These are phyloP conservation scores for Coemansia sp. DNA, from an alignment of 192 early-diverging fungal genomes.

Conservation along the genomic window DNA sequence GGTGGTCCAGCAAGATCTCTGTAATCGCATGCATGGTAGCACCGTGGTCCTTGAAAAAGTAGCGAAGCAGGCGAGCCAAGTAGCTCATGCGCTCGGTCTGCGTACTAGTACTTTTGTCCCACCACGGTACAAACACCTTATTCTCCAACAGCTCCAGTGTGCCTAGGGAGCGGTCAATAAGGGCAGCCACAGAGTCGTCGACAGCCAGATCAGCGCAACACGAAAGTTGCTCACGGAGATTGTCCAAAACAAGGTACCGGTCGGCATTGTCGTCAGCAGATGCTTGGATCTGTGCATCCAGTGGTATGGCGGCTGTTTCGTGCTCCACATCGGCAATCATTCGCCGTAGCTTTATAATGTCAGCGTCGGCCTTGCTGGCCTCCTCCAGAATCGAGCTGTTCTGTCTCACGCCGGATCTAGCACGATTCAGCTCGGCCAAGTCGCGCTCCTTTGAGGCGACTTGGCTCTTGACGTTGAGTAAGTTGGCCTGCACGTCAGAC, in stretches of 20 bases:
- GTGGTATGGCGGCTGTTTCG: constrained; percentile 31
- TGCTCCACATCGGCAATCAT: constrained; percentile 46
- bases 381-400: constrained; percentile 38
- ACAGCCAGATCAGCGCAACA: constrained; percentile 10
- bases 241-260: constrained; percentile 37
- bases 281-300: constrained; percentile 41
- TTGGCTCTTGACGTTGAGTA: constrained; percentile 48
- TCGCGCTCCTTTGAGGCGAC: constrained; percentile 53
- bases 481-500: constrained; percentile 46
- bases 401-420: constrained; percentile 18
- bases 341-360: constrained; percentile 44
- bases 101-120: constrained; percentile 33
- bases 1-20: constrained; percentile 44
- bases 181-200: constrained; percentile 12
- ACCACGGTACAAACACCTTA: constrained; percentile 55
- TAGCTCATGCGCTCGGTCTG: constrained; percentile 42
- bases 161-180: constrained; percentile 18
- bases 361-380: constrained; percentile 40
- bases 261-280: constrained; percentile 31
- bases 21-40: constrained; percentile 51
- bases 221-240: constrained; percentile 38
- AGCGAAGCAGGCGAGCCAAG: constrained; percentile 37
- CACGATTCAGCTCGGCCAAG: constrained; percentile 45
- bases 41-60: constrained; percentile 57
- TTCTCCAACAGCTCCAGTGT: constrained; percentile 48